Percentiles rank a stretch among this genome's conserved stretches.
Conservation (phyloP, 345 rosid genomes). For the Lumnitzera racemosa region DNA sequence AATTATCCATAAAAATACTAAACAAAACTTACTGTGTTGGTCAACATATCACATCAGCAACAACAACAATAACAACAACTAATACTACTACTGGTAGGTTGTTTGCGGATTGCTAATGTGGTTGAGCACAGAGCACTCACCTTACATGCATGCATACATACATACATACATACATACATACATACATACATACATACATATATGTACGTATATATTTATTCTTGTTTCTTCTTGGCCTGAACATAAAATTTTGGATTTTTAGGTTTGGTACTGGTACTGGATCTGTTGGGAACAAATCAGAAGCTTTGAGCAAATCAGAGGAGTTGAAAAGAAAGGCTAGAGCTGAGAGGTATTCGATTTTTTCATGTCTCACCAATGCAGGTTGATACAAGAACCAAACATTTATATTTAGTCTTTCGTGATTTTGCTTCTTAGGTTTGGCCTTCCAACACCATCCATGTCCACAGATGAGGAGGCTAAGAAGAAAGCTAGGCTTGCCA, state of each 20-base stretch:
- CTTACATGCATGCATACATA: too few relatives aligned
- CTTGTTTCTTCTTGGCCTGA: not conserved
- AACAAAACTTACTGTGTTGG: too few relatives aligned
- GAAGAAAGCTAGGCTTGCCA: constrained; percentile 82
- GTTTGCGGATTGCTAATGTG: not conserved
- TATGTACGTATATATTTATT: too few relatives aligned
- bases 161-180: too few relatives aligned
- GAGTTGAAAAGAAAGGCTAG: constrained; percentile 85
- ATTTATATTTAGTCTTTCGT: not conserved
- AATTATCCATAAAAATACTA: too few relatives aligned
- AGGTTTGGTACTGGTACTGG: constrained; percentile 32
- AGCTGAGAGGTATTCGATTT: constrained; percentile 65
- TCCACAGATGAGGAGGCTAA: constrained; percentile 54
- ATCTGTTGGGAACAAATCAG: constrained; percentile 26
- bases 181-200: too few relatives aligned
- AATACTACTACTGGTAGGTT: not conserved
- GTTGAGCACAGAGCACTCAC: not conserved
- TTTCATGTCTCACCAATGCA: not conserved
- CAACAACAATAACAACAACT: too few relatives aligned
- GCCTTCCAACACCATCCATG: constrained; percentile 37
- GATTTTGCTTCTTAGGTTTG: constrained; percentile 43
- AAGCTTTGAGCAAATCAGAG: constrained; percentile 49
- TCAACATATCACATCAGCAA: not conserved
- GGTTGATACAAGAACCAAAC: not conserved
- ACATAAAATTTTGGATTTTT: constrained; percentile 39